Conservation (phyloP, 1,284 basidiomycete species). For the Ustilago nuda region DNA sequence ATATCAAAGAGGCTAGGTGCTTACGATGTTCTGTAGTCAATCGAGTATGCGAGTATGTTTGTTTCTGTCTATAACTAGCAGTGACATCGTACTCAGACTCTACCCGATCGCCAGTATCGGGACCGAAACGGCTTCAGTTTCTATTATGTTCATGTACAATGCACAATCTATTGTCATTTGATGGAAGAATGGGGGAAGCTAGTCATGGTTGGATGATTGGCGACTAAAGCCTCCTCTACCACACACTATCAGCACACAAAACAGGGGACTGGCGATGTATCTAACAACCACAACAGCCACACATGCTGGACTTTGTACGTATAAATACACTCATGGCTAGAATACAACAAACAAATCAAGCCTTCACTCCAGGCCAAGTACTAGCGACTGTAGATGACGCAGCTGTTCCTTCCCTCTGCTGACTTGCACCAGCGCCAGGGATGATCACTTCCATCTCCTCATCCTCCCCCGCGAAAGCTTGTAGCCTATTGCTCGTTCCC, state of each 20-base stretch:
- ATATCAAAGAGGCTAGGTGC: no score
- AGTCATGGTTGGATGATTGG: neutral
- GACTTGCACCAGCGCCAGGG: slow-evolving; percentile 6
- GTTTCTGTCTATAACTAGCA: no score
- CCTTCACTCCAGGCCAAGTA: neutral
- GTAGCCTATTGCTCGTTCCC: slow-evolving; percentile 16
- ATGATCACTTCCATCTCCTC: slow-evolving; percentile 35
- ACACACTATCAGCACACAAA: neutral
- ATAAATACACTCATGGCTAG: no score
- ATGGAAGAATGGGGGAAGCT: neutral
- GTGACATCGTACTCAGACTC: no score
- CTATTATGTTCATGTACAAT: neutral
- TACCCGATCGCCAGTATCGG: no score
- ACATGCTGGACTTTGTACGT: no score
- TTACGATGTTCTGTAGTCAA: no score
- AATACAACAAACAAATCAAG: no score
- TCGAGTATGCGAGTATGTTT: no score
- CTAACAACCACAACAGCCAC: no score
- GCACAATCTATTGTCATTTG: neutral
- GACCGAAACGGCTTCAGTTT: no score
- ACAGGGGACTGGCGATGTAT: no score
- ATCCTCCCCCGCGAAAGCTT: slow-evolving; percentile 19
- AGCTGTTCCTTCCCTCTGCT: slow-evolving; percentile 1
- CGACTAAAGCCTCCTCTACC: neutral
- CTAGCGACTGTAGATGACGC: neutral